phyloP scores from a whole-genome alignment of 2,329 filamentous ascomycete species.

The Ophiosphaerella herpotricha region DNA sequence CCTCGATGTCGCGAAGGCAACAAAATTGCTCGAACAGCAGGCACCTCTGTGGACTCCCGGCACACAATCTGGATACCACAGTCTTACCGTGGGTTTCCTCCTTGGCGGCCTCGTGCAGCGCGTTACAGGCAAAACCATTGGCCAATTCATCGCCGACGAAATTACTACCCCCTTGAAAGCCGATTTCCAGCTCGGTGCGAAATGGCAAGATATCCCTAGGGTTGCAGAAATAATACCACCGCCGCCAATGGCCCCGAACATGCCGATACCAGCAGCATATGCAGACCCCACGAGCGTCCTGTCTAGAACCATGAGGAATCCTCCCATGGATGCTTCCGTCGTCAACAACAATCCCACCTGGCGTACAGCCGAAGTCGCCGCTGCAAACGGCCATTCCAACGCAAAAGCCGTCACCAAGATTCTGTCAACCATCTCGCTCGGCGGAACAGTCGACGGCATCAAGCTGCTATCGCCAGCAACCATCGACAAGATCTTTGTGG shows the following conservation, averaged over 20 bases:
- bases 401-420: conserved; percentile 15
- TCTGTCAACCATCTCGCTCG: conserved; percentile 10
- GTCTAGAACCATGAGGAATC: too few species aligned
- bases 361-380: conserved; percentile 3
- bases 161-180: conserved; percentile 62
- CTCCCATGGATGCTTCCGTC: conserved; percentile 4
- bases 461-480: conserved; percentile 12
- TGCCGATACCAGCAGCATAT: conserved; percentile 11
- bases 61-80: conserved; percentile 19
- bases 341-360: conserved; percentile 9
- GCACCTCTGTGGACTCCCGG: conserved; percentile 24
- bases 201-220: conserved; percentile 7
- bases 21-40: conserved; percentile 13
- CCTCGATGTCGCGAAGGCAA: conserved; percentile 10
- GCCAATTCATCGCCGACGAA: conserved; percentile 59
- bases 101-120: conserved; percentile 13
- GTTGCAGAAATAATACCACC: conserved; percentile 12
- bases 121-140: conserved; percentile 8
- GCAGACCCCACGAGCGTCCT: neutral
- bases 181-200: conserved; percentile 19
- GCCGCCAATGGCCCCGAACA: conserved; percentile 10
- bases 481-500: conserved; percentile 16
- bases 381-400: conserved; percentile 10
- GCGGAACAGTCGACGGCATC: conserved; percentile 1
- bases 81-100: conserved; percentile 18